These are phyloP conservation scores for Neurospora sp. DNA, from an alignment of 2,329 filamentous ascomycete species.

Conservation along the genomic window DNA sequence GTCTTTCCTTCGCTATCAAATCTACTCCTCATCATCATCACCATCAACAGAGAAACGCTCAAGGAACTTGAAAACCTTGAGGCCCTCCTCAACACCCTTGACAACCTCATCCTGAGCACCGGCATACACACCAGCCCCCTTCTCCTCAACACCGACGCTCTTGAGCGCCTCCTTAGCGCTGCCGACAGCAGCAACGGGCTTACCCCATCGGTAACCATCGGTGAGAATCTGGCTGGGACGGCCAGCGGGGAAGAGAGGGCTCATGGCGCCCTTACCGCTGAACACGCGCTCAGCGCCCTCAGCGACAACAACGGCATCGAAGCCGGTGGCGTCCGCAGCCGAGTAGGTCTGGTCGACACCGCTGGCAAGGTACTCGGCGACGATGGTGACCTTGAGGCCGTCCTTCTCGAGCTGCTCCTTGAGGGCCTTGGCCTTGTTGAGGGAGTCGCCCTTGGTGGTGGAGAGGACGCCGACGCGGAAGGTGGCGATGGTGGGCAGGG, in stretches of 20 bases:
- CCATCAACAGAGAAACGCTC: slow-evolving; percentile 18
- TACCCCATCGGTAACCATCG: slow-evolving; percentile 58
- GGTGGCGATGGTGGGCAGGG: slow-evolving; percentile 50
- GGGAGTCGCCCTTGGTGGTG: slow-evolving; percentile 30
- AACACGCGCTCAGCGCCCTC: slow-evolving; percentile 47
- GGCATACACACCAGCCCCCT: slow-evolving; percentile 32
- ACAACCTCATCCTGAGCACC: slow-evolving; percentile 30
- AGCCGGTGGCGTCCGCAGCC: slow-evolving; percentile 50
- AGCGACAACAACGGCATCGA: slow-evolving; percentile 53
- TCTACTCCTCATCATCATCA: background rate
- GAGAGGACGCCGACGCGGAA: slow-evolving; percentile 56
- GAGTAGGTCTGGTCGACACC: slow-evolving; percentile 57
- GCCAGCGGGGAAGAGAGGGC: slow-evolving; percentile 52
- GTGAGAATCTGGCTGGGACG: slow-evolving; percentile 54
- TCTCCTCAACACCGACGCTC: slow-evolving; percentile 32
- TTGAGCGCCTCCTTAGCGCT: slow-evolving; percentile 27
- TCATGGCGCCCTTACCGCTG: slow-evolving; percentile 25
- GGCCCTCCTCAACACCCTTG: slow-evolving; percentile 42
- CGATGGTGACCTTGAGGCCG: slow-evolving; percentile 48
- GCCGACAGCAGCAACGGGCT: slow-evolving; percentile 56
- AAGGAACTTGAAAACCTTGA: slow-evolving; percentile 47
- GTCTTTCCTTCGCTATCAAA: background rate
- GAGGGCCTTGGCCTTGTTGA: slow-evolving; percentile 41
- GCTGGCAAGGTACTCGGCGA: slow-evolving; percentile 46
- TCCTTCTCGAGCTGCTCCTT: slow-evolving; percentile 35